Percentiles rank a stretch among this genome's conserved stretches.
These are phyloP conservation scores for Penicillium parvum DNA, from an alignment of 495 filamentous ascomycete genomes.

Conservation along the genomic window DNA sequence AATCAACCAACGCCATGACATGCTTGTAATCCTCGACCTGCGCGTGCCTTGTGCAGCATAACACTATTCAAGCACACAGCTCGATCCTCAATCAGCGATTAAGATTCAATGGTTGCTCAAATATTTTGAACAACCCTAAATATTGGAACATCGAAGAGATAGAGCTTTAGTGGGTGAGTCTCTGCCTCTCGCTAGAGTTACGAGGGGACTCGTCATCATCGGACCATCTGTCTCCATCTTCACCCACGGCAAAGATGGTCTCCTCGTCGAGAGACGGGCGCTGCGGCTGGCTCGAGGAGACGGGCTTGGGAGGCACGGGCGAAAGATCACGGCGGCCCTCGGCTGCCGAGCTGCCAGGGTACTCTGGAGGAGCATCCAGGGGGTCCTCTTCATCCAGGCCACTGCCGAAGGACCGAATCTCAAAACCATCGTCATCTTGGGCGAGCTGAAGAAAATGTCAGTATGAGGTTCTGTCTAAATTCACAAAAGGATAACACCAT, in stretches of 20 bases:
- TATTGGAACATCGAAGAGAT: neutral
- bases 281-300: constrained; percentile 37
- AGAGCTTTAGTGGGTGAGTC: constrained; percentile 48
- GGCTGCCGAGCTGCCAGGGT: constrained; percentile 23
- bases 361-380: constrained; percentile 39
- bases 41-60: neutral
- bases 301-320: constrained; percentile 49
- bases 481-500: constrained; percentile 12
- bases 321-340: constrained; percentile 40
- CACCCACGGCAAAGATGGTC: constrained; percentile 90
- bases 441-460: constrained; percentile 59
- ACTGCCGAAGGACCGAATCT: constrained; percentile 89
- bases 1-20: constrained; percentile 29
- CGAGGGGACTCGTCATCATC: constrained; percentile 57
- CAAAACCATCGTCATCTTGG: constrained; percentile 97
- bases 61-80: neutral
- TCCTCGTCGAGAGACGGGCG: constrained; percentile 82
- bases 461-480: constrained; percentile 2
- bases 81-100: neutral
- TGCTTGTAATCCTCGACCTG: constrained; percentile 17
- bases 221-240: constrained; percentile 66
- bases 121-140: neutral
- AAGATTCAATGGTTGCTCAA: neutral
- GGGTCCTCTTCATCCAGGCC: constrained; percentile 66
- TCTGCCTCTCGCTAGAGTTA: constrained; percentile 53